Conservation (phyloP, 2,329 filamentous ascomycete species). For the Colletotrichum viniferum region DNA sequence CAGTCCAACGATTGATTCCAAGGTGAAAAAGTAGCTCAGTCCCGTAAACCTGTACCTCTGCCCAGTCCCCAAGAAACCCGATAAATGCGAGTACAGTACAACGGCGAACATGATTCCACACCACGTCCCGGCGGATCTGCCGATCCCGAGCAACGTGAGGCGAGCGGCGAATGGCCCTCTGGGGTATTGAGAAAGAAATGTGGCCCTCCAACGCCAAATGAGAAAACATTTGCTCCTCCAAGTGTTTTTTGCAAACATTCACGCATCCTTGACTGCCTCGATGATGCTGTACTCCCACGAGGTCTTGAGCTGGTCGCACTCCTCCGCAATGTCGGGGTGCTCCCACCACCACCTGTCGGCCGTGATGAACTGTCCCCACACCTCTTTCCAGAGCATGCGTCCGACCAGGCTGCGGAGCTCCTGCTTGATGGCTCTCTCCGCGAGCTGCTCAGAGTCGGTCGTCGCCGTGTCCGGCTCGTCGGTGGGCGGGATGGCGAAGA, state of each 20-base stretch:
- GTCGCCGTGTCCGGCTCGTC: constrained; percentile 27
- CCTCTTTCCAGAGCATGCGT: constrained; percentile 63
- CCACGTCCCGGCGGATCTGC: neutral
- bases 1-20: neutral
- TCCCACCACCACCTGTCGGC: constrained; percentile 67
- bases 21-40: neutral
- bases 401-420: constrained; percentile 59
- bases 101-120: neutral
- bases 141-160: neutral
- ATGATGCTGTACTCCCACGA: constrained; percentile 65
- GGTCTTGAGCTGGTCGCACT: constrained; percentile 59
- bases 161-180: neutral
- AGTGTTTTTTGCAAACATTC: neutral
- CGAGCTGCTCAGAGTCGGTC: constrained; percentile 19
- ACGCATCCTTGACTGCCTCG: constrained; percentile 54
- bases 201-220: constrained; percentile 13
- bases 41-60: neutral
- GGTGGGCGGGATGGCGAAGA: constrained; percentile 47
- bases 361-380: constrained; percentile 60
- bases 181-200: constrained; percentile 16
- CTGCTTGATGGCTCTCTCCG: constrained; percentile 39
- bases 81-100: neutral
- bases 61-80: neutral
- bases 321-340: constrained; percentile 55
- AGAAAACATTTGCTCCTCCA: neutral